Evolutionary conservation across 805 yeast species (phyloP), one percentile per base, ranked within the genome.

Genomic region (Myxozyma udenii): DNA sequence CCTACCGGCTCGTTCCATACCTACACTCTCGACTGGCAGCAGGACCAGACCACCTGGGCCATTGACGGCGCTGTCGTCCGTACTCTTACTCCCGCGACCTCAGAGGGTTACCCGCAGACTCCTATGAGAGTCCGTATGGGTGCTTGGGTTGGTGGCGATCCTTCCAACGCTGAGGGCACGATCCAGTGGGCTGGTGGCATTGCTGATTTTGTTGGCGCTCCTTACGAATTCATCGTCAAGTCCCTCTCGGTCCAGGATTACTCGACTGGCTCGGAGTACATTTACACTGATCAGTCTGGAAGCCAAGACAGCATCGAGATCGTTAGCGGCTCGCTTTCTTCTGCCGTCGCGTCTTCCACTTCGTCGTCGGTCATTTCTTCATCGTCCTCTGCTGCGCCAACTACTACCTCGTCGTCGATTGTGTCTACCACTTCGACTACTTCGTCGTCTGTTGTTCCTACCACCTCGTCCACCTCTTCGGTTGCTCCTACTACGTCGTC

Each of bases 21-120:
- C 50, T 90, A 89, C 69, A 82, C 93, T 5, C 69, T 90, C 49
- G 95, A 88, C 60, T 89, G 96, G 96, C 80, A 83, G 1, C 71
- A 78, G 60, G 83, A 81, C 39, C 64, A 71, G 5, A 71, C 85
- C 37, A 73, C 77, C 6, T 90, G 95, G 89, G 78, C 77, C 51
- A 61, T 87, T 23, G 95, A 90, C 63, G 95, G 91, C 25, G 64
- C 58, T 5, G 73, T 75, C 0, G 80, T 87, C 7, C 80, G 97
- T 73, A 78, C 85, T 1, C 70, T 90, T 48, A 39, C 64, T 9
- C 74, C 79, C 50, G 49, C 44, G 22, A 43, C 78, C 5, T 37
- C 58, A 7, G 63, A 66, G 12, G 95, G 95, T 3, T 90, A 78
- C 68, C 97, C 97, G 39, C 95, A 89, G 71, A 73, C 88, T n/a